Base-by-base conservation (phyloP, 805 yeast genomes). In the Candida parachauliodes region DNA sequence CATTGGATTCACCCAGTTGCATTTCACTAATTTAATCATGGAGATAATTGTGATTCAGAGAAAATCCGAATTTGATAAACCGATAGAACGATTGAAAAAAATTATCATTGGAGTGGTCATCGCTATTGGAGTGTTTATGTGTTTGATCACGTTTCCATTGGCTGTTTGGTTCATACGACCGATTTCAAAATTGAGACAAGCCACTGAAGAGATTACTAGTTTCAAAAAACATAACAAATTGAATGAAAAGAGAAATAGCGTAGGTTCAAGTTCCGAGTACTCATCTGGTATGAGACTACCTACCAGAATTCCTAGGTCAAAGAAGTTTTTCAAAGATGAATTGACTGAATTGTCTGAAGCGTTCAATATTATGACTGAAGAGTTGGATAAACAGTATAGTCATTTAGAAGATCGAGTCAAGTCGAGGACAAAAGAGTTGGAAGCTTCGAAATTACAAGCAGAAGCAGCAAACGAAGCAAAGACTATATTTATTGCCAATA, bases 391-490 rank as follows among this genome's bases (percentile, higher is more conserved):
- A 42, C 97, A 91, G 56, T 91, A 91, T 51, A 68, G 82, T 4
- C 82, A 83, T 50, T 59, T 91, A 37, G 98, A 93, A 60, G 95
- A 87, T 47, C 74, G 97, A 44, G 98, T 91, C 12, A 72, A 78
- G 36, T 81, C 81, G 25, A 74, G 98, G 54, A 91, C 98, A 0
- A 80, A 77, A 50, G 96, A 91, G 57, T 70, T 91, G 31, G 96
- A 89, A 57, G 82, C 81, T 1, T 93, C 96, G 8, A 85, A 87
- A 50, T 74, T 83, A 21, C 85, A 83, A 54, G 97, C 96, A 0
- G 97, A 91, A 61, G 79, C 83, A 20, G 98, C 98, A 1, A 91
- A 91, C 58, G 97, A 93, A 49, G 96, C 98, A 2, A 93, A 93
- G 54, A 89, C 98, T 0, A 60, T 57, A 8, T 57, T 56, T 40